These are phyloP conservation scores for Talaromyces adpressus DNA, from an alignment of 495 filamentous ascomycete genomes.

Conservation along the genomic window DNA sequence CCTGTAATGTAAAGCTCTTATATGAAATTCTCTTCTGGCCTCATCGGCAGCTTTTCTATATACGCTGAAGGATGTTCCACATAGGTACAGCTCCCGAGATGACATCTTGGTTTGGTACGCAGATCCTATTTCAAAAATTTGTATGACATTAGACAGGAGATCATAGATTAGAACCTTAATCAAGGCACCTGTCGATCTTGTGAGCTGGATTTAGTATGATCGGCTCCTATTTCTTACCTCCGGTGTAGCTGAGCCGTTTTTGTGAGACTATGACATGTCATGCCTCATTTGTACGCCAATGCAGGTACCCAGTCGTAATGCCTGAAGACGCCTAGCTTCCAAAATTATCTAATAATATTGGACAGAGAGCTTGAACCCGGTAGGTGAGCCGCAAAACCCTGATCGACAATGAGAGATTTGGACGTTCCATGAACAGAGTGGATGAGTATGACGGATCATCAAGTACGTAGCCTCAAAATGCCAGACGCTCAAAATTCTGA, in stretches of 20 bases:
- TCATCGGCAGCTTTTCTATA: not conserved
- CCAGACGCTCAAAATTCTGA: not conserved
- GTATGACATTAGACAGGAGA: not conserved
- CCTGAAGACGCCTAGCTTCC: not conserved
- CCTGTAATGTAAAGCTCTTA: not conserved
- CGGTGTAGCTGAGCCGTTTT: not conserved
- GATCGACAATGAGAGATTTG: not conserved
- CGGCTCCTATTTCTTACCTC: not conserved
- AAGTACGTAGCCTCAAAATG: not conserved
- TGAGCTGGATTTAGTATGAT: not conserved
- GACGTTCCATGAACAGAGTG: too few relatives aligned
- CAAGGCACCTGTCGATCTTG: not conserved
- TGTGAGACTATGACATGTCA: not conserved
- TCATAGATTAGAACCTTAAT: not conserved
- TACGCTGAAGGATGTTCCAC: not conserved
- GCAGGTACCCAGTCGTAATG: not conserved
- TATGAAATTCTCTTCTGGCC: too few relatives aligned
- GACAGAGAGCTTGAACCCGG: not conserved
- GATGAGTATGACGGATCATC: not conserved
- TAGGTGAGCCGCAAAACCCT: not conserved
- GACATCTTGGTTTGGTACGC: not conserved
- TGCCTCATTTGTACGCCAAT: not conserved
- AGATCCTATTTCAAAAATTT: not conserved
- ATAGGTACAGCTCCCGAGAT: not conserved
- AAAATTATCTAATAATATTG: not conserved